phyloP scores from a whole-genome alignment of 352 stramenopile genomes.

The Globisporangium sylvaticum region DNA sequence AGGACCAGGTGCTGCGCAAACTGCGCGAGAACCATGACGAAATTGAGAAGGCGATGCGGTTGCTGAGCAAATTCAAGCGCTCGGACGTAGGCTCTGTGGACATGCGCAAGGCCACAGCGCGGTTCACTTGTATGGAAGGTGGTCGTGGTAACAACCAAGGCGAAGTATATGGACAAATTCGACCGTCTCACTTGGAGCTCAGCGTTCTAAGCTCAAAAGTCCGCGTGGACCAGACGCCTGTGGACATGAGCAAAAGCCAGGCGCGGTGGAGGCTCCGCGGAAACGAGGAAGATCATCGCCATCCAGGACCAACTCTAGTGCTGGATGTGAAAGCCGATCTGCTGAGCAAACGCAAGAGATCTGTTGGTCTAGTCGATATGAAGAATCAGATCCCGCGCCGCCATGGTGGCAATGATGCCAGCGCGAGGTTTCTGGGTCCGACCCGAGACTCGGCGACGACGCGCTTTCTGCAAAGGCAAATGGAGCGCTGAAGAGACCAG shows the following conservation, averaged over 20 bases:
- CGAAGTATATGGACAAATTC: not conserved
- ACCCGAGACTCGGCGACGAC: conserved; percentile 6
- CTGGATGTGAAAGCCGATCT: not conserved
- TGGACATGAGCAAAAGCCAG: conserved; percentile 1
- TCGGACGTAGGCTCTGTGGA: not conserved
- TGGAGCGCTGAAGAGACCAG: not conserved
- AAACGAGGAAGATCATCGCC: not conserved
- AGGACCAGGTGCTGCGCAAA: conserved; percentile 7
- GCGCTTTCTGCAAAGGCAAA: not conserved
- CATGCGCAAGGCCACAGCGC: conserved; percentile 2
- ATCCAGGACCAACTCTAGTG: not conserved
- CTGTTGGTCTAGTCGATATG: not conserved
- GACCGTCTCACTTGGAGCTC: not conserved
- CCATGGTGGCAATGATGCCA: too few species aligned
- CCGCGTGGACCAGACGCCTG: not conserved
- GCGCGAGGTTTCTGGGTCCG: not conserved
- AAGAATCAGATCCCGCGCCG: not conserved
- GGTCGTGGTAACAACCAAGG: too few species aligned
- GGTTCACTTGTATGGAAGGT: not conserved
- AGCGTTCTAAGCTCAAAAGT: conserved; percentile 4
- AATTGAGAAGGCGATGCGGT: conserved; percentile 8
- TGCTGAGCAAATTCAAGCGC: conserved; percentile 17
- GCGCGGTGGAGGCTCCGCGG: not conserved
- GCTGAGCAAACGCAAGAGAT: not conserved
- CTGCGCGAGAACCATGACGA: conserved; percentile 12